Evolutionary conservation across 495 filamentous ascomycete genomes (phyloP), one percentile per base, ranked within the genome.

Genomic region (Cercophora newfieldiana): DNA sequence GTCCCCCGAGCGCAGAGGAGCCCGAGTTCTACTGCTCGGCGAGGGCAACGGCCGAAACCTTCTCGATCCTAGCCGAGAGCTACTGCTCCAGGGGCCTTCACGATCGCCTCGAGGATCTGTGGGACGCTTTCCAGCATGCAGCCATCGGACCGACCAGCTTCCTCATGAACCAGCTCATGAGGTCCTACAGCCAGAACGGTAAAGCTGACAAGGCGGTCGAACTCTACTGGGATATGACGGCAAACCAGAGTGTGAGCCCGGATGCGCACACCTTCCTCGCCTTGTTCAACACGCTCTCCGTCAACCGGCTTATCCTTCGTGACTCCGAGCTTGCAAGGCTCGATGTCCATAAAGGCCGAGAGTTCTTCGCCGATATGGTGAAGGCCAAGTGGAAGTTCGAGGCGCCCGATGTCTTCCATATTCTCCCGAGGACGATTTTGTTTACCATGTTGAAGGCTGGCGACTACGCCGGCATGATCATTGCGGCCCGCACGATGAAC

Each of bases 121-220:
- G 85, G 69, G 77, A 82, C 33, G 82, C 80, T 22, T 82, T 92
- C 50, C 71, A 77, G 31, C 72, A 83, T 49, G 83, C 88, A 18
- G 84, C 88, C 55, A 85, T 93, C 62, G 77, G 77, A 22, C 84
- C 89, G 7, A 88, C 89, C 64, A 86, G 86, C 50, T 90, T 87
- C 72, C 87, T 92, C 71, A 86, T 93, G 80, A 94, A 93, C 75
- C 88, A 92, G 66, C 75, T 93, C 22, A 83, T 94, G 26, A 85
- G 84, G 58, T 86, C 87, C 75, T 73, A 83, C 84, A 65, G 83
- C 74, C 66, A 87, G 74, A 72, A 82, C 81, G 75, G 74, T 54
- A 76, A 86, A 26, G 79, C 85, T 16, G 71, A 75, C 22, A 70
- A 77, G 26, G 82, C 88, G 0, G 86, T 86, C 77, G 68, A 75